Base-by-base conservation (phyloP, 2,329 filamentous ascomycete genomes). In the Nemania sp. region DNA sequence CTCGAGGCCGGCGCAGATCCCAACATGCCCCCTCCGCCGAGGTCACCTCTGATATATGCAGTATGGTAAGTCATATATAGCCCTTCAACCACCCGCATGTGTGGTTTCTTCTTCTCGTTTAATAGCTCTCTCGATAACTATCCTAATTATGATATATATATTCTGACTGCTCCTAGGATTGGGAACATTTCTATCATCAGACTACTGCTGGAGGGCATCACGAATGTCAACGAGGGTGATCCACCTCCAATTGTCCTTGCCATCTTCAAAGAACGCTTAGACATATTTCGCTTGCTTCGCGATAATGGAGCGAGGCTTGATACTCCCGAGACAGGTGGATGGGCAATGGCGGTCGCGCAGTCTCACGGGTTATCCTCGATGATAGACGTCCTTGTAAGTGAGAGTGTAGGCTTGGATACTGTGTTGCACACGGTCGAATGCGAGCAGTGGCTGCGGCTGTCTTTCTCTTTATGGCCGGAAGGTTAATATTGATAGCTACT, bases 321-420 rank as follows among this genome's bases (percentile, higher is more conserved):
- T 15, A 61, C 59, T 0, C 57, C 61, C 1, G 54, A 60, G 14
- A 60, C 56, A 1, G 61, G 61, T 4, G 50, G 42, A 12, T 60
- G 48, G 54, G 54, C 54, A 1, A 56, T 61, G 61, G 37, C 44
- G 1, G 1, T 60, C 5, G 59, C 59, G 2, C 9, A 52, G 31
- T 14, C 15, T 3, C n/a, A 56, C 20, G 52, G 39, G 22, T 26
- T 63, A 1, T 37, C 44, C 24, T 60, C 57, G 14, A 60, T 60
- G 54, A 31, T 52, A 5, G 55, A 56, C 30, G 30, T 58, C 14
- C 39, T 60, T n/a, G 54, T 50, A 5, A 15, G 14, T 3, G 51
- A 57, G 37, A 54, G 54, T 6, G 45, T 55, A 15, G 42, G 44
- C 14, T 42, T 31, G 39, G 54, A 51, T 20, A 17, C 17, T 6